Conservation (phyloP, 768 basidiomycete species). For the Melanogaster broomeanus region DNA sequence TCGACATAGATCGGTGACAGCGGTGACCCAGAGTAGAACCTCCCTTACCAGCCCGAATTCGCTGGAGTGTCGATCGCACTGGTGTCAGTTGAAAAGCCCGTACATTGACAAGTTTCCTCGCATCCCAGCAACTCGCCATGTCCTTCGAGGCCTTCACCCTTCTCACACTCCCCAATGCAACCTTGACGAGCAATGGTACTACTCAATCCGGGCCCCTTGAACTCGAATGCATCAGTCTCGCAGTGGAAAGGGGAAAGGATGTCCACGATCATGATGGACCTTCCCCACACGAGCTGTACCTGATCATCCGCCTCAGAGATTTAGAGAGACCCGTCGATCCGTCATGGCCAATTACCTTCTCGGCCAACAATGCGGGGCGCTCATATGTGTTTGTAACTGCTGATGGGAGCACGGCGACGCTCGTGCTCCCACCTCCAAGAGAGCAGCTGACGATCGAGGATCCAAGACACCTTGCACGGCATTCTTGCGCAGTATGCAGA, state of each 20-base stretch:
- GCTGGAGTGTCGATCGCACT: too few relatives aligned
- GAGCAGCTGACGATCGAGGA: slow-evolving; percentile 50
- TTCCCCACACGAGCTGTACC: slow-evolving; percentile 59
- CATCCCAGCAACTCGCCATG: not conserved
- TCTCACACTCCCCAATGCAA: slow-evolving; percentile 51
- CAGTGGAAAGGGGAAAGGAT: slow-evolving; percentile 31
- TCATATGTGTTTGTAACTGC: slow-evolving; percentile 23
- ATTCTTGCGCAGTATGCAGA: slow-evolving; percentile 67
- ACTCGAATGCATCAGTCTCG: slow-evolving; percentile 64
- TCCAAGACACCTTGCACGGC: slow-evolving; percentile 63
- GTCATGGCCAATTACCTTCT: slow-evolving; percentile 43
- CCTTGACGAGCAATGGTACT: slow-evolving; percentile 36
- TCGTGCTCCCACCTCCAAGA: slow-evolving; percentile 27
- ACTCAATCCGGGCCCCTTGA: slow-evolving; percentile 46
- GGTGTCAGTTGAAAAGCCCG: too few relatives aligned
- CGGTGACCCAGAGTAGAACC: too few relatives aligned
- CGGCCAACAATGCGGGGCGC: not conserved
- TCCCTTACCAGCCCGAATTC: too few relatives aligned
- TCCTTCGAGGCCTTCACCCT: slow-evolving; percentile 54
- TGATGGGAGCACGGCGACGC: slow-evolving; percentile 19
- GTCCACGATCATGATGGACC: slow-evolving; percentile 22
- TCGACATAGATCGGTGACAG: too few relatives aligned
- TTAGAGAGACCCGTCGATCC: slow-evolving; percentile 67
- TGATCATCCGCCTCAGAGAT: slow-evolving; percentile 57
- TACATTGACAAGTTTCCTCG: too few relatives aligned